These are phyloP conservation scores for Epithele typhae DNA, from an alignment of 768 basidiomycete genomes.

Conservation along the genomic window DNA sequence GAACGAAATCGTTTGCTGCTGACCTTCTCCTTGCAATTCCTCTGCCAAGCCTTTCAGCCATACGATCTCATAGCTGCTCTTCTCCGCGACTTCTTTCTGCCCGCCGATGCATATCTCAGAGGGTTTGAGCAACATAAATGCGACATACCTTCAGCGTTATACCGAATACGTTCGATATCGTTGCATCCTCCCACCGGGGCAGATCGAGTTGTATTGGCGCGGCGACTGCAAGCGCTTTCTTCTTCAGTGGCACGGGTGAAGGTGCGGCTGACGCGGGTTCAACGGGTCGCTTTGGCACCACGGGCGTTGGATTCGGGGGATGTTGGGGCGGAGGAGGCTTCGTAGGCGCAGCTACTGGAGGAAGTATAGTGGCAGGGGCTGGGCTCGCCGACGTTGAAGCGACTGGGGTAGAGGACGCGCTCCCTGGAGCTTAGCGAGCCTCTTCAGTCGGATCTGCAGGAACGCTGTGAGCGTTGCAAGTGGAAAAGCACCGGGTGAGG, in stretches of 20 bases:
- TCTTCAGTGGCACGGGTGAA: conserved; percentile 39
- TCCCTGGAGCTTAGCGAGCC: conserved; percentile 78
- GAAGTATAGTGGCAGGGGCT: conserved; percentile 28
- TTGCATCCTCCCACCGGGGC: conserved; percentile 69
- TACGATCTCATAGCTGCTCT: conserved; percentile 61
- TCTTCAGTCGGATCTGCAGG: conserved; percentile 82
- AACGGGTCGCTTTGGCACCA: conserved; percentile 24
- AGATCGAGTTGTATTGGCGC: conserved; percentile 45
- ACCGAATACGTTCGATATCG: conserved; percentile 62
- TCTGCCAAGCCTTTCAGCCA: conserved; percentile 77
- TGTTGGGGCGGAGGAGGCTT: conserved; percentile 25
- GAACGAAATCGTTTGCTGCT: neutral
- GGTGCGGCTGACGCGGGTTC: conserved; percentile 24
- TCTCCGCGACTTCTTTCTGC: conserved; percentile 56
- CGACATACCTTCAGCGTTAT: conserved; percentile 71
- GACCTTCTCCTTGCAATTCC: conserved; percentile 61
- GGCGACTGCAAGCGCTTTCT: conserved; percentile 34
- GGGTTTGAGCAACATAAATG: no score
- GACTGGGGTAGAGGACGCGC: conserved; percentile 34
- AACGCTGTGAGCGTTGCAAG: neutral
- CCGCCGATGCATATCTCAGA: no score
- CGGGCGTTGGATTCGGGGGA: conserved; percentile 18
- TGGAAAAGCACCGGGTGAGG: neutral
- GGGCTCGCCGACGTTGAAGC: conserved; percentile 34
- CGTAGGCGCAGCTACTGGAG: conserved; percentile 23